Evolutionary conservation across 352 stramenopile species (phyloP).

Genomic region (Globisporangium recalcitrans): DNA sequence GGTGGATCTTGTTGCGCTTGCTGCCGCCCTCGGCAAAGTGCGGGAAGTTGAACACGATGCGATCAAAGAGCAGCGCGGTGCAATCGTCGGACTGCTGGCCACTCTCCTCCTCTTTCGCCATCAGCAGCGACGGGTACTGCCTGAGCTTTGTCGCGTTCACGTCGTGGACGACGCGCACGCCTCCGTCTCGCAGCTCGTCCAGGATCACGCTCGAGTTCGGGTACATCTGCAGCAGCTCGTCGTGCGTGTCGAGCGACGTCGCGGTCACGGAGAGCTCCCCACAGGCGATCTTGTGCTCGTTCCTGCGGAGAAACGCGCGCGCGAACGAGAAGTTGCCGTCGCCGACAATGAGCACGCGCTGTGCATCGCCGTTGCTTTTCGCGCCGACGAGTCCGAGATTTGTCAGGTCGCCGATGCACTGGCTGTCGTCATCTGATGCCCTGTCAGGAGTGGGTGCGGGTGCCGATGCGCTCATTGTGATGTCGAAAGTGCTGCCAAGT

Average conservation of each 20-base stretch:
- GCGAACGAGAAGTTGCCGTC: constrained; percentile 86
- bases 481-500: neutral
- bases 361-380: constrained; percentile 10
- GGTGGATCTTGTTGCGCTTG: constrained; percentile 81
- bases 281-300: constrained; percentile 19
- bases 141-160: constrained; percentile 72
- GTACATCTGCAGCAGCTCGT: constrained; percentile 73
- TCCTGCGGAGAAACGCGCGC: constrained; percentile 59
- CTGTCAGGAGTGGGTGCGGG: neutral
- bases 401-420: constrained; percentile 40
- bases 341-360: constrained; percentile 62
- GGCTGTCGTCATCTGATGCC: neutral
- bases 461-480: neutral
- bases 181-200: constrained; percentile 40
- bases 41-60: constrained; percentile 86
- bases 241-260: constrained; percentile 64
- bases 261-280: constrained; percentile 35
- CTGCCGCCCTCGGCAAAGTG: constrained; percentile 74
- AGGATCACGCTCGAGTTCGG: constrained; percentile 48
- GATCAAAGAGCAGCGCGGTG: constrained; percentile 33
- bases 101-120: neutral
- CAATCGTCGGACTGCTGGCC: neutral
- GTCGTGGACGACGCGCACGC: constrained; percentile 52
- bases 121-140: constrained; percentile 23
- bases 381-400: constrained; percentile 35